phyloP scores from a whole-genome alignment of 495 filamentous ascomycete genomes.

The Darksidea phi region DNA sequence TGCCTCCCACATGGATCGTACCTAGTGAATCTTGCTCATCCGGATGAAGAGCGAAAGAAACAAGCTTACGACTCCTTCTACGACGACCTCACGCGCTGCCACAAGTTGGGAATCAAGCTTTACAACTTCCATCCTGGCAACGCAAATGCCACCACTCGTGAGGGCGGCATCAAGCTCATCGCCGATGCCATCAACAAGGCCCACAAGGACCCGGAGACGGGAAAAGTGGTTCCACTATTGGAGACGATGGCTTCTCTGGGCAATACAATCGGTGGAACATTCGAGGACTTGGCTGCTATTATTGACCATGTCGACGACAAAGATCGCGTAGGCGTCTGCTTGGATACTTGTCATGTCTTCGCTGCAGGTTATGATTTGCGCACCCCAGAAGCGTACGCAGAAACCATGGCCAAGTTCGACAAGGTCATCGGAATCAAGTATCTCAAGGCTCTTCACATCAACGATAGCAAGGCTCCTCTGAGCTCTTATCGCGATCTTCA shows the following conservation, averaged over 20 bases:
- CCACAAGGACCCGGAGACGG: conserved; percentile 62
- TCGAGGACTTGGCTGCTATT: conserved; percentile 82
- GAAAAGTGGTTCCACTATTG: conserved; percentile 73
- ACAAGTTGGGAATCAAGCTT: conserved; percentile 78
- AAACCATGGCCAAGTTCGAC: conserved; percentile 74
- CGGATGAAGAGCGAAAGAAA: conserved; percentile 72
- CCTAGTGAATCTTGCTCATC: conserved; percentile 89
- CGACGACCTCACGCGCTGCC: conserved; percentile 85
- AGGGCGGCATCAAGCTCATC: conserved; percentile 72
- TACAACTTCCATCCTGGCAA: conserved; percentile 98
- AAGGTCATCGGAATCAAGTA: conserved; percentile 74
- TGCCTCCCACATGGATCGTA: conserved; percentile 87
- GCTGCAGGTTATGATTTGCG: conserved; percentile 90
- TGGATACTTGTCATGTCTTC: conserved; percentile 96
- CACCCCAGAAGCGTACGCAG: conserved; percentile 66
- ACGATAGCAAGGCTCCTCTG: conserved; percentile 88
- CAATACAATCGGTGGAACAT: conserved; percentile 80
- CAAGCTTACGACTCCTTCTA: conserved; percentile 85
- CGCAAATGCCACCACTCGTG: conserved; percentile 62
- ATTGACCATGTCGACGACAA: conserved; percentile 78
- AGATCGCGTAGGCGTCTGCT: conserved; percentile 85
- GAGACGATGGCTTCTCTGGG: conserved; percentile 90
- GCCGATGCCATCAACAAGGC: conserved; percentile 76
- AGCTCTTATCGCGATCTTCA: conserved; percentile 78
- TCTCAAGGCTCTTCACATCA: conserved; percentile 83